Percentiles rank a stretch among this genome's conserved stretches.
Conservation (phyloP, 139 green algal species). For the Zygnema circumcarinatum region DNA sequence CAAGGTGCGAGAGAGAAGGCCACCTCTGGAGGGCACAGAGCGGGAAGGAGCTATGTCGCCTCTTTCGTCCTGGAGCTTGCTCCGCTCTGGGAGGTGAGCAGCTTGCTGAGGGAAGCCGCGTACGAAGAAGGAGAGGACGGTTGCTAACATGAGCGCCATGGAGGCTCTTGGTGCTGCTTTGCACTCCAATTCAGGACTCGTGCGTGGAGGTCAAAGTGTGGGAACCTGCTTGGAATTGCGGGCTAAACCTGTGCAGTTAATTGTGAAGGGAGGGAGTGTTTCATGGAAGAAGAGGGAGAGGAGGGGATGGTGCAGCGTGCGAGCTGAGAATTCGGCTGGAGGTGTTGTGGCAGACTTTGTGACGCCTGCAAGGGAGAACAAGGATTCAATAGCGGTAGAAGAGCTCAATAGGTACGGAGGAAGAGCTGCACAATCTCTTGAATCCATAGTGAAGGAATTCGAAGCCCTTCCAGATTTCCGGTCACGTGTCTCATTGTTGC, state of each 20-base stretch:
- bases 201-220: background rate
- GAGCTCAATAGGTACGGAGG: too few species aligned
- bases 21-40: too few species aligned
- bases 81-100: too few species aligned
- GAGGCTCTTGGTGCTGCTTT: background rate
- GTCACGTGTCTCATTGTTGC: constrained; percentile 66
- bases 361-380: background rate
- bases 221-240: background rate
- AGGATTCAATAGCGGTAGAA: background rate
- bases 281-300: background rate
- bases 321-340: background rate
- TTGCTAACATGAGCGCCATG: too few species aligned
- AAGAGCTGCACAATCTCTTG: background rate
- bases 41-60: too few species aligned
- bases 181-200: background rate
- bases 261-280: background rate
- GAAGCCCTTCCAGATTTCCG: constrained; percentile 1
- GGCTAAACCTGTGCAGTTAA: background rate
- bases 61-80: too few species aligned
- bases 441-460: constrained; percentile 34
- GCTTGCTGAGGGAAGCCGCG: too few species aligned
- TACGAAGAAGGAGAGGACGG: too few species aligned
- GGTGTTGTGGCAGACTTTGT: background rate
- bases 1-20: too few species aligned
- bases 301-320: background rate